Evolutionary conservation across 495 filamentous ascomycete species (phyloP), one percentile per base, ranked within the genome.

Genomic region (Penicillium dipodomyicola): DNA sequence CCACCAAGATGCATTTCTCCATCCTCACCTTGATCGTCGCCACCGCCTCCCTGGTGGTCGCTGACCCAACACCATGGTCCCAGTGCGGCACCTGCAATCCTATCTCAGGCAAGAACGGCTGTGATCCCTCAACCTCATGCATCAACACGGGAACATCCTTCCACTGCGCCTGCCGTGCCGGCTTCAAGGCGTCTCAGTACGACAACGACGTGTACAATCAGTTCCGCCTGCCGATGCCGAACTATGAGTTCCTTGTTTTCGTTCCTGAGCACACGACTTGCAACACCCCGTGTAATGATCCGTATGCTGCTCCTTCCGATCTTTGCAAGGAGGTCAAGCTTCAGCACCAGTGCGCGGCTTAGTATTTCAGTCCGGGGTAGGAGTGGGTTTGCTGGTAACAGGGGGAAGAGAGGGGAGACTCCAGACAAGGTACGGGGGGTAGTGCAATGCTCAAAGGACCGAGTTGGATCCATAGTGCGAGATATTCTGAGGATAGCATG

Each of bases 141-240:
- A 77, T 77, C 51, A 94, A 75, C 54, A 83, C 87, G 0, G 86
- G 87, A 30, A 83, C 74, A 42, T 88, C 74, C 66, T 94, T 87
- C 58, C 91, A 90, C 71, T 91, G 87, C 14, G 89, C 88, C 60
- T 89, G 61, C 82, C 81, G 52, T 81, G 79, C 56, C 80, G 89
- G 59, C 84, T 78, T 72, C 87, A 94, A 58, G 85, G 83, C 55
- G 83, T 74, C 72, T 11, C 27, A 51, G 23, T 17, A 58, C 22
- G 70, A 77, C 57, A 61, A 64, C 23, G 58, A 76, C 59, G 56
- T 75, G 37, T 54, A 52, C 5, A 46, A 65, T 57, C 71, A 77
- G 63, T 77, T 75, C 70, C 70, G 74, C 14, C 62, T 77, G 23
- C 54, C 63, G 4, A 68, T 77, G 63, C 69, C 70, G 48, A 65